Base-by-base conservation (phyloP, 208 protist genomes). In the Phytomonas francai region DNA sequence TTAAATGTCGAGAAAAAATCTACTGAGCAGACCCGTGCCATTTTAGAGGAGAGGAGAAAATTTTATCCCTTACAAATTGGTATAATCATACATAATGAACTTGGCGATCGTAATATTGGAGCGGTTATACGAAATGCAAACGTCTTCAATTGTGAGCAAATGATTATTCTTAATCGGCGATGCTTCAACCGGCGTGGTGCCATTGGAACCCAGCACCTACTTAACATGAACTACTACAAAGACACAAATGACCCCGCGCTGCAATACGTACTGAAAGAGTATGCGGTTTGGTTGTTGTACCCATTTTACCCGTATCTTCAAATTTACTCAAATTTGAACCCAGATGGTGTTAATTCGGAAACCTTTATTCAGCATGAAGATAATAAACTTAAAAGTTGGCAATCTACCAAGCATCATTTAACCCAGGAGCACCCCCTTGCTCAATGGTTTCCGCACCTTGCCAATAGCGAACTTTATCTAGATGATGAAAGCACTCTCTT, bases 101-200 rank as follows among this genome's bases (percentile, higher is more conserved):
- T 89, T 56, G 86, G 73, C 11, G 89, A 94, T 62, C 84, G 89
- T 9, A 94, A 94, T 61, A 92, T 94, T 61, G 85, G 89, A 27
- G 89, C 89, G 0, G 78, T 91, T 7, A 84, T 92, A 65, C 73
- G 89, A 8, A 94, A 94, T 71, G 86, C 84, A 7, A 92, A 94
- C 51, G 89, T 64, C 0, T 94, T 87, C 61, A 94, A 94, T 56
- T 91, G 81, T 59, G 89, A 90, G 30, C 30, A 75, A 57, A 67
- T 92, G 31, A 72, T 83, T 49, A 69, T 94, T 2, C 51, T 94
- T 11, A 83, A 89, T 42, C 81, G 89, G 11, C 62, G 73, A 3
- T 84, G 87, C 33, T 92, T 89, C 68, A 94, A 82, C 57, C 64
- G 80, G 4, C 79, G 89, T 33, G 89, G 89, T 6, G 83, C 89